Evolutionary conservation across 306 rosid species (phyloP), one percentile per base, ranked within the genome.

Genomic region (Vicia villosa): DNA sequence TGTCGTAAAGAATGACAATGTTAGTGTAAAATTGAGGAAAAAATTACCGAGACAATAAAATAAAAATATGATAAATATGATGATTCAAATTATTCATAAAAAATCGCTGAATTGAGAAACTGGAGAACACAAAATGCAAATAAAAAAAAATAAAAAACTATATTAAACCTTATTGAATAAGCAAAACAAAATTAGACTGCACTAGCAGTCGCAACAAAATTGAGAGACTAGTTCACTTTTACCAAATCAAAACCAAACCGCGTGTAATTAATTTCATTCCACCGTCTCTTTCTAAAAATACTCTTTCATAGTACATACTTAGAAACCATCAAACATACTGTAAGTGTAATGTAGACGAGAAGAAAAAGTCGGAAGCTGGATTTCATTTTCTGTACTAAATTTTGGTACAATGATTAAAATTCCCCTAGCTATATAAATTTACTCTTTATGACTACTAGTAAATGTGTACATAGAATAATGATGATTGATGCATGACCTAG

Each of bases 171-270:
- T 34, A 34, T 7, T 34, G 38, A 34, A 7, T 12, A 41, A 41
- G n/a, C 15, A 41, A 46, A 46, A 34, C 16, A 46, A n/a, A 50
- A 50, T 17, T 50, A 15, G 56, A 50, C 56, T 21, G 22, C 43
- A 58, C 42, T 8, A 3, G 11, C 24, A 58, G 22, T 30, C 3
- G 34, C 42, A 30, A 58, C 42, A n/a, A n/a, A 32, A 58, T 30
- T 2, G 22, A 9, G 42, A 36, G 64, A 58, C 43, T 32, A 4
- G 5, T 58, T 58, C 64, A 2, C 32, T 58, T 8, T 6, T 58
- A 49, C 47, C 46, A 67, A 47, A 67, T 66, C 72, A 32, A 6
- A 1, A 32, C 59, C 20, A 49, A 12, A 67, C 46, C 34, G 34
- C 36, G 8, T 56, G 19, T 26, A 26, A 56, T 56, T 26, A 54